Conservation (phyloP, 2,329 filamentous ascomycete species). For the Monosporascus cannonballus region DNA sequence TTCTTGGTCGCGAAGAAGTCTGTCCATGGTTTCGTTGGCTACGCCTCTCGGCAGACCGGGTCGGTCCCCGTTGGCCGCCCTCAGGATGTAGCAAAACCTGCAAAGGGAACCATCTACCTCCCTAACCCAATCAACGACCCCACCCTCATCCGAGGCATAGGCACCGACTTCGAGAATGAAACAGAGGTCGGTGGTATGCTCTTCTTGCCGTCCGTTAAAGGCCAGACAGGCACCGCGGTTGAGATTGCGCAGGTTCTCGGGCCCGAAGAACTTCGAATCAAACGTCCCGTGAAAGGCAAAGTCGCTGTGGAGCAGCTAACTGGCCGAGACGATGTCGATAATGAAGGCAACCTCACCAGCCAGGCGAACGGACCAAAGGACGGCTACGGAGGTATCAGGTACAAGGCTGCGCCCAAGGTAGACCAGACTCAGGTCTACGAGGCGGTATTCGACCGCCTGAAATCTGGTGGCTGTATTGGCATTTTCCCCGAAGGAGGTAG, state of each 20-base stretch:
- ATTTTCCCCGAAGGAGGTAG: slow-evolving; percentile 97
- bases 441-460: slow-evolving; percentile 80
- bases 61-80: slow-evolving; percentile 90
- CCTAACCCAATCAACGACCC: slow-evolving; percentile 84
- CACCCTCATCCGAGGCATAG: slow-evolving; percentile 70
- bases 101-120: slow-evolving; percentile 75
- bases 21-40: slow-evolving; percentile 88
- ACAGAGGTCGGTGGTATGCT: slow-evolving; percentile 76
- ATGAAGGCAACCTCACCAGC: slow-evolving; percentile 57
- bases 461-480: slow-evolving; percentile 80
- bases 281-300: slow-evolving; percentile 77
- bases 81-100: slow-evolving; percentile 80
- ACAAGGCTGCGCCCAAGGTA: slow-evolving; percentile 85
- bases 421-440: slow-evolving; percentile 93
- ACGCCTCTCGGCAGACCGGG: slow-evolving; percentile 76
- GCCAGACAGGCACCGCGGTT: slow-evolving; percentile 67
- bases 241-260: slow-evolving; percentile 79
- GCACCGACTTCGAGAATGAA: slow-evolving; percentile 74
- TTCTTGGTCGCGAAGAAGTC: slow-evolving; percentile 95
- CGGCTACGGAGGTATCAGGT: slow-evolving; percentile 71
- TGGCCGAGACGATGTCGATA: slow-evolving; percentile 65
- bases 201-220: slow-evolving; percentile 79
- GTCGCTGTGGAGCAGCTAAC: slow-evolving; percentile 76
- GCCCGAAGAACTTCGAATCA: slow-evolving; percentile 75
- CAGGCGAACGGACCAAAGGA: slow-evolving; percentile 48